A percentile compares a stretch with the other conserved stretches of the same genome.
phyloP scores from a whole-genome alignment of 2,329 filamentous ascomycete species.

The Alternaria metachromatica region DNA sequence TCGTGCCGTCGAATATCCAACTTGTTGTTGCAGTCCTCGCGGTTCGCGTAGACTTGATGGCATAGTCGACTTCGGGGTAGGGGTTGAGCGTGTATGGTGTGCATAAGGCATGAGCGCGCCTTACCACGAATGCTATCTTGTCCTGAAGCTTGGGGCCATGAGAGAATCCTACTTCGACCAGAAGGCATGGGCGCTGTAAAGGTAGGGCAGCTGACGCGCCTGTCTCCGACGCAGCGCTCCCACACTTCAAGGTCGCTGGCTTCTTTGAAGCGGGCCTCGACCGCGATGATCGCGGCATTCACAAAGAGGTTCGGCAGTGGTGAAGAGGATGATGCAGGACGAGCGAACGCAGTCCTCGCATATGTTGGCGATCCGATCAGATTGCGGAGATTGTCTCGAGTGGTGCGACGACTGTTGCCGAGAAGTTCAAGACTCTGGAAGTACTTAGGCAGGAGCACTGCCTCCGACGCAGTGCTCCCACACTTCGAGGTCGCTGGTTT shows the following conservation, averaged over 20 bases:
- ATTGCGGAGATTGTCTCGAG: slow-evolving; percentile 31
- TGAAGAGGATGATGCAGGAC: neutral
- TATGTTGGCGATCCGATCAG: slow-evolving; percentile 34
- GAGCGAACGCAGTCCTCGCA: neutral
- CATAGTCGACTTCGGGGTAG: no score
- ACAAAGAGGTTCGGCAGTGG: neutral
- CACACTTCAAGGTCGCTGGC: neutral
- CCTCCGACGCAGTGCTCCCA: neutral
- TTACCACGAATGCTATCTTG: no score
- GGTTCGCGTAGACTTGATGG: neutral
- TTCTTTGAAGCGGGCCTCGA: neutral
- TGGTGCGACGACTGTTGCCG: slow-evolving; percentile 11
- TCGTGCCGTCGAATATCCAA: neutral
- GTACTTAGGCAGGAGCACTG: slow-evolving; percentile 20
- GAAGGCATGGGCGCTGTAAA: neutral
- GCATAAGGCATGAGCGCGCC: no score
- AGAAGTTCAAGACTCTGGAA: slow-evolving; percentile 34
- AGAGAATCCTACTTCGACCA: no score
- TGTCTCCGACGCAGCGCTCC: neutral
- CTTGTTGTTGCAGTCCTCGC: neutral
- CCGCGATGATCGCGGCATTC: neutral
- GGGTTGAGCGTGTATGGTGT: no score
- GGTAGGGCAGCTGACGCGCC: neutral
- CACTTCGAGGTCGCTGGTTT: no score
- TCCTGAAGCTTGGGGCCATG: no score